Base-by-base conservation (phyloP, 2,329 filamentous ascomycete genomes). In the Onygenales sp. region DNA sequence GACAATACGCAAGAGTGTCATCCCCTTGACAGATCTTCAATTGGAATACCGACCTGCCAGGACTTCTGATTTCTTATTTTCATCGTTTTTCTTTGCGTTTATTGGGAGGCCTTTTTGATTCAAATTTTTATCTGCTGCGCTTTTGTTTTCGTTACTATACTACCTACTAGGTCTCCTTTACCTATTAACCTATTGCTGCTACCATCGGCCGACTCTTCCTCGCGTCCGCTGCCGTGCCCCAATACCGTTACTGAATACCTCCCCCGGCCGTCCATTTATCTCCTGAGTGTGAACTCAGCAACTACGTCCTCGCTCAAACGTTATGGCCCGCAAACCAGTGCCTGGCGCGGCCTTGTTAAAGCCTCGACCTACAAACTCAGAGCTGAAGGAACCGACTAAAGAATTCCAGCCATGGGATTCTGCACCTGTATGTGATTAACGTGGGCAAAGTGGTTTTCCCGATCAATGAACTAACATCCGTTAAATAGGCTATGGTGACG, bases 341-440 rank as follows among this genome's bases (percentile, higher is more conserved):
- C 21, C 21, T 48, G 49, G 49, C 49, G 17, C 37, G 49, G 39
- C 37, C 49, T 31, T 40, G 49, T 42, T 21, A 51, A 51, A 17
- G 40, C 13, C 17, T 17, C 39, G 17, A 13, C 39, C 39, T 42
- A 42, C 13, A 17, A 13, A 42, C 13, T 13, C 39, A 13, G 39
- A 42, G 13, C 17, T 17, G 5, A 42, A 17, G 17, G 37, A 51
- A 33, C 42, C 34, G 43, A 49, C 34, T 11, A 47, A 51, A 32
- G 47, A 44, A 27, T 17, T 11, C 47, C 52, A 49, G 14, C 51
- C 52, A 45, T 52, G 52, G 52, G 49, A 54, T 14, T 46, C 48
- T 37, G 33, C 43, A 17, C 34, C 48, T 27, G 52, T 54, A 54
- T 37, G 52, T 49, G 10, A 11, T 34, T 17, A 37, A 27, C 21